A percentile compares a stretch with the other conserved stretches of the same genome.
These are phyloP conservation scores for Eucalyptus virginea DNA, from an alignment of 345 rosid species.

Conservation along the genomic window DNA sequence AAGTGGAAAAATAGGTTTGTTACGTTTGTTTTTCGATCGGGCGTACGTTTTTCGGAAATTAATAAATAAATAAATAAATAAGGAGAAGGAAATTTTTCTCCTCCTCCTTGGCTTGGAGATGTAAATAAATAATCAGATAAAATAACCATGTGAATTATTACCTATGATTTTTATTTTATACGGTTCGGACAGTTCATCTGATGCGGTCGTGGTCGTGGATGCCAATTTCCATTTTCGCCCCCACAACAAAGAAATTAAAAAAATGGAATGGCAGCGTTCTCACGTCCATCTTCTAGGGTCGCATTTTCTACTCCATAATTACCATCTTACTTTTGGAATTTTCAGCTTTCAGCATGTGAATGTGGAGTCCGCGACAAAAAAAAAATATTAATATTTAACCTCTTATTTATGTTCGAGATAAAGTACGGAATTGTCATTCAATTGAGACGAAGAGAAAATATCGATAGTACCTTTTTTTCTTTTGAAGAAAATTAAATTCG, in stretches of 20 bases:
- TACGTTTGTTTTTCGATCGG: background rate
- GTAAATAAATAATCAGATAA: background rate
- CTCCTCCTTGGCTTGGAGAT: background rate
- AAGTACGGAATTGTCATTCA: background rate
- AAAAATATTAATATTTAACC: background rate
- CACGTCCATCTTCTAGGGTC: background rate
- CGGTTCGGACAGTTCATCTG: background rate
- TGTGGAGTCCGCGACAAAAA: background rate
- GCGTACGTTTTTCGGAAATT: background rate
- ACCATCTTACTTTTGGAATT: background rate
- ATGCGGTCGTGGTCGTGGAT: background rate
- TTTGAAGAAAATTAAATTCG: fast-evolving
- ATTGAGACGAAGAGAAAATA: background rate
- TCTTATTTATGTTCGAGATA: background rate
- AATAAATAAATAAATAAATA: background rate
- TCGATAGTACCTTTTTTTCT: background rate
- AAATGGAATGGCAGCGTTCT: background rate
- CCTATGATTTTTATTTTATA: background rate
- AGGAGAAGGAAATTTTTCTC: background rate
- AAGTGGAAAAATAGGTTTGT: background rate
- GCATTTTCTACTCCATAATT: background rate
- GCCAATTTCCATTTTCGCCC: background rate
- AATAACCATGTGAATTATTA: background rate
- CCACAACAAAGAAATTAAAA: background rate
- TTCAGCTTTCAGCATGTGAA: background rate